Conservation (phyloP, 257 asterid genomes). For the Vinca minor region DNA sequence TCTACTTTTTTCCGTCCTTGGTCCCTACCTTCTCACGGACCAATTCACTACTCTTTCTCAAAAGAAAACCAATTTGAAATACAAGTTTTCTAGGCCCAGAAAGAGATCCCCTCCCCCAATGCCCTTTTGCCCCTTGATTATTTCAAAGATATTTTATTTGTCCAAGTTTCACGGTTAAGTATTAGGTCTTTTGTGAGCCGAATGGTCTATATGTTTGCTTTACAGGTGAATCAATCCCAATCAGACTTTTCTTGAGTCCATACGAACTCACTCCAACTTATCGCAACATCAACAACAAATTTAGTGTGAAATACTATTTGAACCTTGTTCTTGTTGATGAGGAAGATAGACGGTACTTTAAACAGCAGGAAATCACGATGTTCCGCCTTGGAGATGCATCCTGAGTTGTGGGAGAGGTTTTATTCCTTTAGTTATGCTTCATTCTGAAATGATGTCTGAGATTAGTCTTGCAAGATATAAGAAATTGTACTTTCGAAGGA, state of each 20-base stretch:
- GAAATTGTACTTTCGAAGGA: conserved; percentile 11
- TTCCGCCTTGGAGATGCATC: conserved; percentile 69
- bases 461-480: conserved; percentile 14
- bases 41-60: no score
- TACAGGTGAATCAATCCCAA: conserved; percentile 94
- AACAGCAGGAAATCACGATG: conserved; percentile 88
- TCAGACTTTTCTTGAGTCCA: conserved; percentile 92
- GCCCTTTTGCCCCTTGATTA: no score
- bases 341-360: conserved; percentile 94
- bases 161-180: not conserved
- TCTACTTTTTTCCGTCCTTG: no score
- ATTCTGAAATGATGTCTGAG: conserved; percentile 14
- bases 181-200: not conserved
- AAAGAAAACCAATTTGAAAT: no score
- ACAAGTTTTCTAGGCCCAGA: no score
- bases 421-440: conserved; percentile 18
- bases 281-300: conserved; percentile 90
- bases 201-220: conserved; percentile 14
- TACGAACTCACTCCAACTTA: conserved; percentile 90
- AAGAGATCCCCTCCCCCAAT: no score
- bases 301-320: conserved; percentile 80
- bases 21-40: no score
- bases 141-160: not conserved
- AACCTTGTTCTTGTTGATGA: conserved; percentile 96
- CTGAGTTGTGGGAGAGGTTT: conserved; percentile 20